A percentile compares a stretch with the other conserved stretches of the same genome.
phyloP scores from a whole-genome alignment of 2,329 filamentous ascomycete species.

The Trichoderma sp. region DNA sequence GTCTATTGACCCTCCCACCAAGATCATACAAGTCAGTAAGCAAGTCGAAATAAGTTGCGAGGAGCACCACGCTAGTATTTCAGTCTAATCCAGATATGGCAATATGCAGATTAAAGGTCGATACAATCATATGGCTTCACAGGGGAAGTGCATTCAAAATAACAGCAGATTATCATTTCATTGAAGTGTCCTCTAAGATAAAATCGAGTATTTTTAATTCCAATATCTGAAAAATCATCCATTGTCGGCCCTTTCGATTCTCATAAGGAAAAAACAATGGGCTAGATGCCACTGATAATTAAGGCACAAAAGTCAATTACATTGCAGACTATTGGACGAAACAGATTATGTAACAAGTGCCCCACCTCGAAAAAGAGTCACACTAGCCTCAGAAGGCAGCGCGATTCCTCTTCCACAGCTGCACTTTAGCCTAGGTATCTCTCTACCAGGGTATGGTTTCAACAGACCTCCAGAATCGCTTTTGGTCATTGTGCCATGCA shows the following conservation, averaged over 20 bases:
- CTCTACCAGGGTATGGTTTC: background rate
- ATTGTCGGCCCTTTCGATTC: background rate
- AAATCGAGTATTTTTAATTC: background rate
- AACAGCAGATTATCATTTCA: background rate
- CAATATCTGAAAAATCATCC: background rate
- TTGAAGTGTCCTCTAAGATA: background rate
- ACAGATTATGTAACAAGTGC: background rate
- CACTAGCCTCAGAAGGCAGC: background rate
- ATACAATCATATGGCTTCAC: background rate
- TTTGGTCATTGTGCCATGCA: background rate
- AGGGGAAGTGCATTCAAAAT: background rate
- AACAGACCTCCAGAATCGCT: background rate
- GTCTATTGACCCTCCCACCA: slow-evolving; percentile 7
- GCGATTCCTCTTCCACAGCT: background rate
- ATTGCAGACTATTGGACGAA: background rate
- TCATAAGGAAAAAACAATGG: background rate
- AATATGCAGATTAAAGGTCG: too few species aligned
- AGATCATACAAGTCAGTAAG: slow-evolving; percentile 6
- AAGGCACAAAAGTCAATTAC: background rate
- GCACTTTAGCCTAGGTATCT: background rate
- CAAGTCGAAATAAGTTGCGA: slow-evolving; percentile 3
- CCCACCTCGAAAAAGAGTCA: background rate
- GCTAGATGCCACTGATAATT: background rate
- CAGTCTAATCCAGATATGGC: background rate
- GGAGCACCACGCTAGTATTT: background rate